Conservation (phyloP, 108 stramenopile genomes). For the Mediolabrus comicus region DNA sequence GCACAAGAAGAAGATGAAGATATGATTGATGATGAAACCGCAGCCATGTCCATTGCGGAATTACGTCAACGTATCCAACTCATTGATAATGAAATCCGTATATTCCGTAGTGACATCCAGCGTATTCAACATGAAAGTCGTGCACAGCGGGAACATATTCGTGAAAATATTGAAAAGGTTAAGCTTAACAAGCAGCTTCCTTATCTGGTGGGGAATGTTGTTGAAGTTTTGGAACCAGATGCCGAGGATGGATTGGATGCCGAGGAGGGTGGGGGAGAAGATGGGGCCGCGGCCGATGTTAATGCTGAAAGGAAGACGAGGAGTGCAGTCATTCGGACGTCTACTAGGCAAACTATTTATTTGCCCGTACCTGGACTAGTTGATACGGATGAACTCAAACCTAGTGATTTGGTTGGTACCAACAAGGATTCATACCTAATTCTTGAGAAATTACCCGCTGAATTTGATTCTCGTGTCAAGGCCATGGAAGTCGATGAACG, state of each 20-base stretch:
- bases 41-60: conserved; percentile 88
- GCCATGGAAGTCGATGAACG: conserved; percentile 99
- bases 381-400: conserved; percentile 91
- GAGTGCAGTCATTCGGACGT: conserved; percentile 86
- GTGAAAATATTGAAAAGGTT: conserved; percentile 98
- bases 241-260: conserved; percentile 90
- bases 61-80: conserved; percentile 95
- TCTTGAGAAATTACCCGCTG: conserved; percentile 98
- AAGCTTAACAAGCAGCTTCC: conserved; percentile 99
- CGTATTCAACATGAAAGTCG: conserved; percentile 93
- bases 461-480: conserved; percentile 98
- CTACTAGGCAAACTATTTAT: conserved; percentile 96
- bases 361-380: conserved; percentile 99
- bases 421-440: conserved; percentile 99
- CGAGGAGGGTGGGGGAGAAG: conserved; percentile 70
- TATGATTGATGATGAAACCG: conserved; percentile 80
- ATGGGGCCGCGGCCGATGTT: conserved; percentile 63
- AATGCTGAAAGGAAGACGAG: conserved; percentile 78
- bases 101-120: conserved; percentile 95
- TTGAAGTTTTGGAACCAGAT: conserved; percentile 91
- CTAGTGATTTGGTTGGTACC: conserved; percentile 97
- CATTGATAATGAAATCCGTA: conserved; percentile 96
- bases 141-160: conserved; percentile 91
- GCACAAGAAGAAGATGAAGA: conserved; percentile 18
- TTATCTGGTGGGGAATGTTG: conserved; percentile 98